phyloP scores from a whole-genome alignment of 176 grass and related monocot species.

The Cenchrus americanus region DNA sequence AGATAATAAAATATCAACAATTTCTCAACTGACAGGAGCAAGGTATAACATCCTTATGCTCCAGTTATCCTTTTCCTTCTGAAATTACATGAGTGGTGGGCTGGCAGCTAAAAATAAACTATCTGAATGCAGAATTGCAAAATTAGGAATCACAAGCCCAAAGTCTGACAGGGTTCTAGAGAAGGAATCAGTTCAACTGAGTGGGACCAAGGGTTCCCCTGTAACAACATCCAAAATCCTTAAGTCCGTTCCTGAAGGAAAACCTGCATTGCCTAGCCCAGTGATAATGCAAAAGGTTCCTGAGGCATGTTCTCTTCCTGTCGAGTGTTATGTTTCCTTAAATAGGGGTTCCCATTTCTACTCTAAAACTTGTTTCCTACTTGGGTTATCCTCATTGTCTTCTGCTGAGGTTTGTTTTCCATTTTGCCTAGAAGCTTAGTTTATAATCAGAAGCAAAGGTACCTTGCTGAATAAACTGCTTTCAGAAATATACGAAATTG shows the following conservation, averaged over 20 bases:
- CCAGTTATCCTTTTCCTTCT: slow-evolving; percentile 16
- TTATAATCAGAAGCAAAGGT: neutral
- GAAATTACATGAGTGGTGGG: slow-evolving; percentile 19
- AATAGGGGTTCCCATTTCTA: slow-evolving; percentile 27
- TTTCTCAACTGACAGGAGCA: slow-evolving; percentile 48
- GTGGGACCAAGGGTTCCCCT: slow-evolving; percentile 47
- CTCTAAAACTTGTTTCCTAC: slow-evolving; percentile 34
- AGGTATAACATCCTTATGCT: slow-evolving; percentile 54
- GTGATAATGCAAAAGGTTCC: slow-evolving; percentile 57
- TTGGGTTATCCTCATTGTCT: slow-evolving; percentile 25
- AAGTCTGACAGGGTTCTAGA: slow-evolving; percentile 43
- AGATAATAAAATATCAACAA: slow-evolving; percentile 41
- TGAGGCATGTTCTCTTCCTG: slow-evolving; percentile 52
- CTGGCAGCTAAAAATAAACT: slow-evolving; percentile 31
- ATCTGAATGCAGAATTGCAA: slow-evolving; percentile 56
- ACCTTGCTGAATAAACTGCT: neutral
- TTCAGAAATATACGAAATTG: neutral
- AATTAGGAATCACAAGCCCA: slow-evolving; percentile 52
- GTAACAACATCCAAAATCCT: slow-evolving; percentile 40
- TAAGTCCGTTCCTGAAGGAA: slow-evolving; percentile 40
- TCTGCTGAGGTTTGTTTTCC: slow-evolving; percentile 16
- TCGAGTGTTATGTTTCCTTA: slow-evolving; percentile 20
- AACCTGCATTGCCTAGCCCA: slow-evolving; percentile 56
- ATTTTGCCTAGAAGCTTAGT: slow-evolving; percentile 17
- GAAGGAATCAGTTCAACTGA: slow-evolving; percentile 40